Base-by-base conservation (phyloP, 495 filamentous ascomycete species). In the Usnea hakonensis region DNA sequence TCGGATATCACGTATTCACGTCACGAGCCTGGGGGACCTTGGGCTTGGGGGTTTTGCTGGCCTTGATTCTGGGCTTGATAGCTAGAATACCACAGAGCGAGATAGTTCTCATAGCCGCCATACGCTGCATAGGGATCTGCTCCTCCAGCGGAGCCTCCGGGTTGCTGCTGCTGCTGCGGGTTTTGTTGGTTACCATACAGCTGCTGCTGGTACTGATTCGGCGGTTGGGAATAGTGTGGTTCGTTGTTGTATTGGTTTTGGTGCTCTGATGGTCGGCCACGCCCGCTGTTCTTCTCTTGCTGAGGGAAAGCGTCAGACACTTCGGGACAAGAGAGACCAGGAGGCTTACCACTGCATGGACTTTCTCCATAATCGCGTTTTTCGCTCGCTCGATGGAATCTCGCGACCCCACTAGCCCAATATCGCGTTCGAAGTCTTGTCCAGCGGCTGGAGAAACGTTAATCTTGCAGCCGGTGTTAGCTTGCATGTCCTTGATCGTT, bases 401-500 rank as follows among this genome's bases (percentile, higher is more conserved):
- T n/a, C 80, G 77, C 32, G 81, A 82, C 46, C 90, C 90, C 16
- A 91, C 84, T 11, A 94, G 76, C 32, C 87, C 89, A 65, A 94
- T 92, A 70, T 91, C 88, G 54, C 90, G 85, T 65, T 90, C 84
- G 50, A 82, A 75, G 65, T 93, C 90, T 62, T 77, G 78, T 26
- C 86, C 87, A 4, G 80, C 84, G 4, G 87, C 82, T 57, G 83
- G 85, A 30, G 89, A 87, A 21, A 94, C 90, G 63, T 94, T 94
- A 78, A 94, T 93, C 77, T 92, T 91, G 79, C 90, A 94, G 28
- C 87, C 87, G 0, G 89, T 91, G 7, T 77, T 81, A 65, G 83
- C 82, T 68, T 93, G 89, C 85, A 91, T 91, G 66, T 92, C 89
- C 56, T 89, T 89, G 68, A 93, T 92, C 0, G 89, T 90, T 72